Base-by-base conservation (phyloP, 2,329 filamentous ascomycete genomes). In the Xylaria multiplex region DNA sequence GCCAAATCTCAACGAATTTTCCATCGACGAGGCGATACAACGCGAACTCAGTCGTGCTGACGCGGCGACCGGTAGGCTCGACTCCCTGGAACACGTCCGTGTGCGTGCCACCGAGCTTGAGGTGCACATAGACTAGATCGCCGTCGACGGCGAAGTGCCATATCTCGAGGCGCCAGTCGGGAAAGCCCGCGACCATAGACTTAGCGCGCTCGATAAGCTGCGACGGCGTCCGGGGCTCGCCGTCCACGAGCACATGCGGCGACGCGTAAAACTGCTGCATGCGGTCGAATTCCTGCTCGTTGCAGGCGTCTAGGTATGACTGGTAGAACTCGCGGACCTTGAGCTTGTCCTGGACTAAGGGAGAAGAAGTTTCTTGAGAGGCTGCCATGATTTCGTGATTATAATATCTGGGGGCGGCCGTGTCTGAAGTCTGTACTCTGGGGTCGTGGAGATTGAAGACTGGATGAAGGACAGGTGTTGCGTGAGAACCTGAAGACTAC, bases 101-200 rank as follows among this genome's bases (percentile, higher is more conserved):
- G 43, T 59, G 56, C 32, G 56, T 59, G 27, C 56, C 56, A 30
- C 43, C 45, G 43, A 59, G 43, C 43, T 27, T 37, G 43, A 59
- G 45, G 56, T 59, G 56, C 43, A 59, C 45, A 9, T 40, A 59
- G 43, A 59, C 8, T 30, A 49, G 19, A 30, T 59, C 56, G 30
- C 56, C 56, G 11, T 59, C 56, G 43, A 59, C 56, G 56, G 43
- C 30, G 43, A 59, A 59, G 30, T 59, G 56, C 56, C 56, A 49
- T 27, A 59, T 16, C 56, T 59, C 56, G 27, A 49, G 30, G 56
- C 45, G 43, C 56, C 56, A 59, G 56, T 49, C 45, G 4, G 56
- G 11, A 40, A 59, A 59, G 27, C 30, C 43, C 16, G 30, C 43
- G 16, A 49, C 56, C 43, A 59, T 40, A 9, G 56, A 49, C 30